Base-by-base conservation (phyloP, 2,329 filamentous ascomycete species). In the Sporothrix inflata region DNA sequence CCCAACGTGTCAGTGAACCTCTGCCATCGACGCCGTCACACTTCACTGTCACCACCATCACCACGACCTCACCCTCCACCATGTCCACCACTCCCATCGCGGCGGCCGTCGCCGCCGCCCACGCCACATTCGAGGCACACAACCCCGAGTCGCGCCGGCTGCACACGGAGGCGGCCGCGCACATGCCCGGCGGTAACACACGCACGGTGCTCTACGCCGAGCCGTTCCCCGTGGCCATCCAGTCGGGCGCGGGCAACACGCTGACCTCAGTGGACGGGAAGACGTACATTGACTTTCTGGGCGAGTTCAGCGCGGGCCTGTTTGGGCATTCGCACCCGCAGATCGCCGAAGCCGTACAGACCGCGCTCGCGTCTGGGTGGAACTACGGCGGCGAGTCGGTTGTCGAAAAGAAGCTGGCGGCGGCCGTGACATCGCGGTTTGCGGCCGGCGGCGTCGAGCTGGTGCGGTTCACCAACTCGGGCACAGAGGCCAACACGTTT, bases 391-490 rank as follows among this genome's bases (percentile, higher is more conserved):
- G 81, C 0, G 84, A 85, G 1, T 86, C 83, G 40, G 75, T 78
- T 12, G 80, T 84, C 55, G 89, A 91, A 78, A 79, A 81, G 14
- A 75, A 81, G 14, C 81, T 89, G n/a, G 89, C 88, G 0, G 76
- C 78, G 14, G 77, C 83, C 30, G 76, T 91, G n/a, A 84, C 83
- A 65, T 75, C 79, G n/a, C 83, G 89, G 1, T 90, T 91, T 73
- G 60, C 69, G 0, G 42, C 55, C 38, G 69, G 55, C 9, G 77
- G 80, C 0, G 78, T 90, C 7, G 87, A 90, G 7, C 82, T 83
- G 6, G 78, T 90, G 3, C 83, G 89, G 0, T 91, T 91, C 78
- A 85, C 86, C 45, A 91, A 91, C 78, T 90, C 88, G 0, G 89
- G 89, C 1, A 91, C 89, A 0, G 89, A 91, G 79, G 88, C 88